Percentiles rank a stretch among this genome's conserved stretches.
These are phyloP conservation scores for Kluyveromyces nonfermentans DNA, from an alignment of 805 yeast genomes.

Conservation along the genomic window DNA sequence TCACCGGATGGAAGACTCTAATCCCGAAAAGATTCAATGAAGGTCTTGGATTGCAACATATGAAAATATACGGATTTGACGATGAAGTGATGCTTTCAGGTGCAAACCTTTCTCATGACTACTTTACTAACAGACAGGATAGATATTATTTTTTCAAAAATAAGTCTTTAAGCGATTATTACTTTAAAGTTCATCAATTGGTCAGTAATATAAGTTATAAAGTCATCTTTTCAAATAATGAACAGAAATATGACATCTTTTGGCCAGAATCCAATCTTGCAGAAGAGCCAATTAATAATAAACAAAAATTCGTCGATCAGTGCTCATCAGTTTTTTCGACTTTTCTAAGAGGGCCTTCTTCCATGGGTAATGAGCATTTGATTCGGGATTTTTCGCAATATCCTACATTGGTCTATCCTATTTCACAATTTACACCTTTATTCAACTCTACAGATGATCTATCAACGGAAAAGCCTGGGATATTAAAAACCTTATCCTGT, in stretches of 20 bases:
- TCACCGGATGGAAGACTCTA: conserved; percentile 51
- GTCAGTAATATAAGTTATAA: conserved; percentile 65
- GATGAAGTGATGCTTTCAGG: conserved; percentile 82
- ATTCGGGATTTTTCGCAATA: conserved; percentile 25
- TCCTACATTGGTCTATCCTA: conserved; percentile 73
- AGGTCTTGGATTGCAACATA: conserved; percentile 88
- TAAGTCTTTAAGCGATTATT: conserved; percentile 55
- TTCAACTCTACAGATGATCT: conserved; percentile 40
- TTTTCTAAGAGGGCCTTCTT: conserved; percentile 38
- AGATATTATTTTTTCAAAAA: conserved; percentile 71
- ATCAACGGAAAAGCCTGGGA: conserved; percentile 76
- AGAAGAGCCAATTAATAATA: conserved; percentile 55
- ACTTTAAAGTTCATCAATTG: conserved; percentile 57
- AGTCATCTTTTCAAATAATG: conserved; percentile 37
- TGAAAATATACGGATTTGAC: conserved; percentile 95
- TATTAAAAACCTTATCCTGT: conserved; percentile 50
- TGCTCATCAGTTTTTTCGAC: conserved; percentile 50
- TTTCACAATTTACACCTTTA: conserved; percentile 84
- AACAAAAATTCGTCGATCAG: conserved; percentile 42
- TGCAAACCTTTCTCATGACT: conserved; percentile 85
- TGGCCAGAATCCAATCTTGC: conserved; percentile 71
- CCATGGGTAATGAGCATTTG: conserved; percentile 8
- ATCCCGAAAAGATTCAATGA: conserved; percentile 85
- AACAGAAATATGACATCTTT: conserved; percentile 43
- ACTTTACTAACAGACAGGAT: conserved; percentile 92